phyloP scores from a whole-genome alignment of 805 yeast genomes.

The Wickerhamiella alocasiicola region DNA sequence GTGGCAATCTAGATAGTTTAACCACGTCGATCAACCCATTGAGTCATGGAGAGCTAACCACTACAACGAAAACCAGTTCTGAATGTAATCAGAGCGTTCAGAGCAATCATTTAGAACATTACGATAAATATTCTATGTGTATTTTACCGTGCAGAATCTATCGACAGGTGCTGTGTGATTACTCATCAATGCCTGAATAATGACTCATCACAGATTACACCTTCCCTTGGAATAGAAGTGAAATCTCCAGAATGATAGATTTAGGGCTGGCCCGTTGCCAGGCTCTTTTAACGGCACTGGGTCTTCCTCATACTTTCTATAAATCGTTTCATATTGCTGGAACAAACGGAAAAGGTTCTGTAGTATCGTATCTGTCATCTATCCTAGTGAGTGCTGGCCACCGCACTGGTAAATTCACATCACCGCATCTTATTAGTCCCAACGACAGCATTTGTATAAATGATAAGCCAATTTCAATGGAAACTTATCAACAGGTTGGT shows the following conservation, averaged over 20 bases:
- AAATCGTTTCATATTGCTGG: slow-evolving; percentile 87
- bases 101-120: too few relatives aligned
- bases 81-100: too few relatives aligned
- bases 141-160: too few relatives aligned
- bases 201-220: too few relatives aligned
- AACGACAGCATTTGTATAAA: slow-evolving; percentile 67
- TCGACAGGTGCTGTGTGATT: too few relatives aligned
- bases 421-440: slow-evolving; percentile 68
- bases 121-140: too few relatives aligned
- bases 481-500: slow-evolving; percentile 37
- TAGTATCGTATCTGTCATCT: slow-evolving; percentile 68
- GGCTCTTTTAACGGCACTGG: slow-evolving; percentile 37
- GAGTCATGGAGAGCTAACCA: too few relatives aligned
- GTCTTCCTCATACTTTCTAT: slow-evolving; percentile 54
- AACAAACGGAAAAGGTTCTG: slow-evolving; percentile 93
- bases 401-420: slow-evolving; percentile 67
- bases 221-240: too few relatives aligned
- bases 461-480: slow-evolving; percentile 39
- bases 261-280: slow-evolving; percentile 45
- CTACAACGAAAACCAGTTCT: too few relatives aligned
- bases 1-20: too few relatives aligned
- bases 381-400: slow-evolving; percentile 39
- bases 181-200: too few relatives aligned
- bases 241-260: slow-evolving; percentile 36
- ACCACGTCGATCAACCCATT: too few relatives aligned